Base-by-base conservation (phyloP, 2,329 filamentous ascomycete genomes). In the Geosmithia morbida region DNA sequence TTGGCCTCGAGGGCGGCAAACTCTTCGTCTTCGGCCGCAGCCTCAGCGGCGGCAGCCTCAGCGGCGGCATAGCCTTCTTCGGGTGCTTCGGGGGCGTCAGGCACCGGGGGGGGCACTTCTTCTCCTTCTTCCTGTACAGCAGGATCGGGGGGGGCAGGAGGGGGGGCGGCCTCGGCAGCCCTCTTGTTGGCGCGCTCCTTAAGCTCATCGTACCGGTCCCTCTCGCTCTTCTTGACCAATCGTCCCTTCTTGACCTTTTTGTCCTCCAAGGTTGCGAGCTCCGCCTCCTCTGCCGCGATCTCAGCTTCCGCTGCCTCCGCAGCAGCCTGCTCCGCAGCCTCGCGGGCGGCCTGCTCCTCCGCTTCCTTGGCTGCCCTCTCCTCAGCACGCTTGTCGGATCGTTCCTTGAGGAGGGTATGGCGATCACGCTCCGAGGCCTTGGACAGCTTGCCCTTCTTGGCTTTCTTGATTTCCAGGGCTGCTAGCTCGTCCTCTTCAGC, bases 381-480 rank as follows among this genome's bases (percentile, higher is more conserved):
- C 17, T 51, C 50, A 2, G 52, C 53, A 33, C 56, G 48, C 48
- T 52, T 49, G 30, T 47, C 49, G n/a, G 48, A 50, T 18, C 51
- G 51, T 20, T 51, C 53, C 44, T 49, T 57, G 46, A 51, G 54
- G 44, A 44, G 39, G 30, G 50, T 55, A 45, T 51, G 57, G 51
- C 49, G 68, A 51, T 59, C 58, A 6, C 50, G 51, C 22, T 59
- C 55, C 43, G 52, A 53, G 26, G 53, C 53, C 43, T 41, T 47
- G 33, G 29, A 22, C 18, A 51, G 51, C 48, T 56, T 56, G 49
- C 50, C 54, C 52, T 48, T 51, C 50, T 61, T 59, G 1, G 57
- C 56, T 42, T 60, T 61, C 43, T 58, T 59, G 48, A 60, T 60
- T 18, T 58, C 53, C 3, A 63, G 50, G 11, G 47, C 49, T n/a